Evolutionary conservation across 106 monocot species (phyloP), one percentile per base, ranked within the genome.

Genomic region (Dendrobium huoshanense): DNA sequence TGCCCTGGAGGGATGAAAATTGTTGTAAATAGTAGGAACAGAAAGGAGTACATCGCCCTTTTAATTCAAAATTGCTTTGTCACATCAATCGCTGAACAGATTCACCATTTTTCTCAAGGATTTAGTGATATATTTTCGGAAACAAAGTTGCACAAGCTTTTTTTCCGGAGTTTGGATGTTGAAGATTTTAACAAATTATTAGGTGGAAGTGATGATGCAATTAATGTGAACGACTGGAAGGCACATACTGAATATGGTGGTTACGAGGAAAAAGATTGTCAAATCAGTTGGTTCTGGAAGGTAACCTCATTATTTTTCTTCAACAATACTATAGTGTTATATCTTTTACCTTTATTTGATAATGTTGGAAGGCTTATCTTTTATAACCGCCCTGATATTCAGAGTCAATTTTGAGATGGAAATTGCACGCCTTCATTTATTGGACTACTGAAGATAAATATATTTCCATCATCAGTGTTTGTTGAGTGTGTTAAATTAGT

Each of bases 201-300:
- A 77, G 85, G 88, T 47, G 93, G 93, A 81, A 88, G 80, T 72
- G 82, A 85, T 67, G 44, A 77, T 29, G 41, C n/a, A 22, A 88
- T 92, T 54, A 83, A 67, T 59, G 67, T 87, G 31, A 81, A 31
- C 6, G 93, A 93, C 6, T 93, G 93, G 93, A 90, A 88, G 82
- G 80, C 75, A 80, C 88, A 93, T 82, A 93, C 93, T 48, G 86
- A 85, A 41, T 93, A 93, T 76, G 83, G 81, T 59, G 88, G 88
- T 25, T 93, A 87, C 86, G 78, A 68, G 27, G 79, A 72, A 74
- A 83, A 68, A 25, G 88, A 90, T 86, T 25, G 67, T 44, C 90
- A 88, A 64, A 88, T 93, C 81, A 49, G 22, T 64, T 93, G 93
- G 93, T 93, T 93, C 72, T 93, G 93, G 93, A 83, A 87, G 88